A percentile compares a stretch with the other conserved stretches of the same genome.
phyloP scores from a whole-genome alignment of 345 rosid genomes.

The Gossypioides kirkii region DNA sequence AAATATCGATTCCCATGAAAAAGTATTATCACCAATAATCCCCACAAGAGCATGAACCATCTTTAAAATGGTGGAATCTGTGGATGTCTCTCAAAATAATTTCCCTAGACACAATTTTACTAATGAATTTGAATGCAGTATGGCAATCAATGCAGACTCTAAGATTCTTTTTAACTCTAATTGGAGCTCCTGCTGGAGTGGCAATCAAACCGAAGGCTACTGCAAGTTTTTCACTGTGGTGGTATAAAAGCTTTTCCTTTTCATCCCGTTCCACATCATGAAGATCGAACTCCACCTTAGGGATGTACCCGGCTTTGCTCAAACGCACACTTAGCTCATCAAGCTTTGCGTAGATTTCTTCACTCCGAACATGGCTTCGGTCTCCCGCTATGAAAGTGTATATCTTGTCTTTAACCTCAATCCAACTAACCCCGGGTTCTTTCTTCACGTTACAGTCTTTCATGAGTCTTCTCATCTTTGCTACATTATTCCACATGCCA shows the following conservation, averaged over 20 bases:
- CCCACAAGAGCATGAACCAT: conserved; percentile 63
- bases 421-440: conserved; percentile 65
- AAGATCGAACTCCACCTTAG: conserved; percentile 50
- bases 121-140: conserved; percentile 42
- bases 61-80: conserved; percentile 57
- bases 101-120: conserved; percentile 49
- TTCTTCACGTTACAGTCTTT: conserved; percentile 54
- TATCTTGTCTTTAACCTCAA: conserved; percentile 53
- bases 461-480: conserved; percentile 47
- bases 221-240: conserved; percentile 63
- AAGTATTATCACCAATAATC: conserved; percentile 45
- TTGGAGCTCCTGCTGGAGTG: conserved; percentile 49
- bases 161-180: conserved; percentile 65
- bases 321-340: conserved; percentile 42
- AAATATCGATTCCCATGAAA: no score
- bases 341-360: conserved; percentile 54
- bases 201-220: conserved; percentile 66
- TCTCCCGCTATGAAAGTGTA: conserved; percentile 59
- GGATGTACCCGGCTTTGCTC: conserved; percentile 54
- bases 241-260: conserved; percentile 46
- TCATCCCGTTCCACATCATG: conserved; percentile 48
- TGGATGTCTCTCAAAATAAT: conserved; percentile 57
- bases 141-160: conserved; percentile 60
- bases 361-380: conserved; percentile 39
- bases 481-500: conserved; percentile 53